Evolutionary conservation across 225 moss, liverwort and hornwort genomes (phyloP), one percentile per base, ranked within the genome.

Genomic region (Antitrichia curtipendula): DNA sequence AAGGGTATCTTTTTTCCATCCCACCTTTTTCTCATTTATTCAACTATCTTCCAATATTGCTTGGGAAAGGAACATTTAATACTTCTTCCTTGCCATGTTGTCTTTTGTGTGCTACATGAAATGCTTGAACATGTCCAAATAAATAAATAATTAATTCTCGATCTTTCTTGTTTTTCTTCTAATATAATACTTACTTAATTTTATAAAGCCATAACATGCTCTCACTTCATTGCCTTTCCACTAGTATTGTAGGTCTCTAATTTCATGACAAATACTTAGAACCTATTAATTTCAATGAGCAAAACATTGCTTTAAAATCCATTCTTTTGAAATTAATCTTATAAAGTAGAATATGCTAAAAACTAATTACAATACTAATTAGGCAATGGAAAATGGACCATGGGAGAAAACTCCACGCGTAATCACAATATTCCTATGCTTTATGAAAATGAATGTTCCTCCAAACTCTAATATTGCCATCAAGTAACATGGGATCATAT

Each of bases 361-460:
- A 45, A 6, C 0, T 43, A 16, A 28, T 28, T 45, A 16, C 6
- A 16, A 28, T 45, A 10, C 45, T 28, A 71, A 41, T 25, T 10
- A 71, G 16, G 8, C 28, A 28, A 28, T 71, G 71, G 1, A 0
- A 43, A 71, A 28, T 28, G 9, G 15, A 43, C 9, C 3, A 9
- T 16, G 0, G 4, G 2, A 71, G 43, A 71, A 6, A 45, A 72
- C 0, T 16, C 5, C 0, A 45, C 6, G 13, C 7, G 10, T 72
- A 16, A 29, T 45, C 1, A 43, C 10, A 72, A 45, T 43, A 17
- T 72, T 9, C 16, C 45, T 71, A 28, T 16, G 1, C 45, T 45
- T 45, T 45, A 28, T 16, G 3, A 43, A 16, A 45, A 45, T 17
- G 6, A 72, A 2, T 29, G 6, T 43, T 2, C 6, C 0, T 38